Conservation (phyloP, 257 asterid genomes). For the Handroanthus guayacan region DNA sequence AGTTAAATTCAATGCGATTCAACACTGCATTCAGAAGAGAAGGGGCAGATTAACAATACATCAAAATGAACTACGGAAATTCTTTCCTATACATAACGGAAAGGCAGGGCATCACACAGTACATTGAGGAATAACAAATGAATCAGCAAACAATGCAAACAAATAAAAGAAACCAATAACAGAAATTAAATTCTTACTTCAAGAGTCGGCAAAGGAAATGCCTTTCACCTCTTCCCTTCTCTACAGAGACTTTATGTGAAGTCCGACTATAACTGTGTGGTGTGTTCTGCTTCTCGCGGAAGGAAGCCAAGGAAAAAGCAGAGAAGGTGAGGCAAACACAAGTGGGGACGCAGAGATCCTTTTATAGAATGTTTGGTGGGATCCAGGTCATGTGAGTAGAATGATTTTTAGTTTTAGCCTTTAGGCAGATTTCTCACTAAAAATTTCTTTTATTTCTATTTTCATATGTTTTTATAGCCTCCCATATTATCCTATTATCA, state of each 20-base stretch:
- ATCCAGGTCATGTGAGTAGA: conserved; percentile 9
- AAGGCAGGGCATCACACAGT: background rate
- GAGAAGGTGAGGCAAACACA: background rate
- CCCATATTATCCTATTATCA: background rate
- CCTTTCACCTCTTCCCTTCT: background rate
- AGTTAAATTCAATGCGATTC: conserved; percentile 6
- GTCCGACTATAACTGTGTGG: background rate
- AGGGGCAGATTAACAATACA: background rate
- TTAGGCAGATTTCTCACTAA: background rate
- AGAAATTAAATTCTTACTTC: conserved; percentile 17
- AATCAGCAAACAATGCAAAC: conserved; percentile 16
- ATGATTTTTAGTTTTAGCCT: background rate
- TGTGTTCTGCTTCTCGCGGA: conserved; percentile 32
- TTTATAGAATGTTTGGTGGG: conserved; percentile 27
- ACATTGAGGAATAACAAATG: background rate
- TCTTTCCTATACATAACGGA: background rate
- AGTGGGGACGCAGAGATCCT: background rate
- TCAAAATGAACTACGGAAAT: conserved; percentile 3
- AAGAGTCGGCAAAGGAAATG: conserved; percentile 5
- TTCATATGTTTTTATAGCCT: background rate
- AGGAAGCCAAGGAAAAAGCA: conserved; percentile 34
- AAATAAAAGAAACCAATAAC: conserved; percentile 14
- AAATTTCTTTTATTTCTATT: background rate
- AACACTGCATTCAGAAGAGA: conserved; percentile 8
- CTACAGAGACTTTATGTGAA: background rate